Conservation (phyloP, 306 rosid species). For the Ammopiptanthus mongolicus region DNA sequence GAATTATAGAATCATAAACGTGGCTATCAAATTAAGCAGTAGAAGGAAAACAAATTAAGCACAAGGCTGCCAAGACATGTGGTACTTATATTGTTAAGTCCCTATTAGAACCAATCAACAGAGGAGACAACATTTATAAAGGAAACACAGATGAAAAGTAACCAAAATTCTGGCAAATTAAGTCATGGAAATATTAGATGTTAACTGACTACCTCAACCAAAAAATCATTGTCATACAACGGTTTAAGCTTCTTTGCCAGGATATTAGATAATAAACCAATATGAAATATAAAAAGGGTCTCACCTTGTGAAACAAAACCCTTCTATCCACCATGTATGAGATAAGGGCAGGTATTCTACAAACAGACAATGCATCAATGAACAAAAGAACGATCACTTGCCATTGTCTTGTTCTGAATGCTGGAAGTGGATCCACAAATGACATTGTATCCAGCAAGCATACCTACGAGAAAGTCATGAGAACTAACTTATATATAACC, state of each 20-base stretch:
- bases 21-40: not conserved
- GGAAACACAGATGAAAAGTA: slow-evolving; percentile 3
- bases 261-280: not conserved
- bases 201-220: not conserved
- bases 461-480: slow-evolving; percentile 41
- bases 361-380: slow-evolving; percentile 76
- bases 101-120: not conserved
- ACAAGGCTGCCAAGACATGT: not conserved
- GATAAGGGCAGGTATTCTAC: slow-evolving; percentile 65
- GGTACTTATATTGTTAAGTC: not conserved
- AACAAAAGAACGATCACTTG: slow-evolving; percentile 74
- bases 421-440: slow-evolving; percentile 76
- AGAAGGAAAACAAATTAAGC: slow-evolving; percentile 1
- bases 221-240: not conserved
- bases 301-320: slow-evolving; percentile 61
- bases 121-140: not conserved
- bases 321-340: slow-evolving; percentile 60
- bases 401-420: slow-evolving; percentile 87
- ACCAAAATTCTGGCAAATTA: not conserved
- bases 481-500: slow-evolving; percentile 4
- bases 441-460: slow-evolving; percentile 82
- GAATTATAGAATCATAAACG: not conserved
- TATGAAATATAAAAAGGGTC: not conserved
- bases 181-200: not conserved
- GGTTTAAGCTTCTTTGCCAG: not conserved